Conservation (phyloP, 1,139 yeast genomes). For the Scheffersomyces quercinus region DNA sequence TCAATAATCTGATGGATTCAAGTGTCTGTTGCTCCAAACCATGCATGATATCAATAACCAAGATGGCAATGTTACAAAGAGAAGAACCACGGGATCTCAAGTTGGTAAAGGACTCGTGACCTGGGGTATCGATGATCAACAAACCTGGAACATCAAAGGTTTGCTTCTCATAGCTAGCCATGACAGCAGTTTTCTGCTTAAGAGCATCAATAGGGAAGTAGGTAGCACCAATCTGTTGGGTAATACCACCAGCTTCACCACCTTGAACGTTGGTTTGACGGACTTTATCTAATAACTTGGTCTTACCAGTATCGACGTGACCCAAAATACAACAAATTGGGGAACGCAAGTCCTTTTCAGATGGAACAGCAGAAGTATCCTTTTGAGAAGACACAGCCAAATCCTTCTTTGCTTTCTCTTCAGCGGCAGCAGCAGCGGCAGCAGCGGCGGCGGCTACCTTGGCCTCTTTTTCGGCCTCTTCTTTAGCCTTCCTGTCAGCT, state of each 20-base stretch:
- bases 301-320: constrained; percentile 99
- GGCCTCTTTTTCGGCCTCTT: constrained; percentile 14
- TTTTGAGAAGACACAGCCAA: constrained; percentile 11
- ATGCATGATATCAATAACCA: constrained; percentile 98
- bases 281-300: constrained; percentile 90
- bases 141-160: constrained; percentile 95
- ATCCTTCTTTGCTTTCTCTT: constrained; percentile 33
- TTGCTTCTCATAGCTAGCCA: constrained; percentile 84
- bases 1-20: constrained; percentile 86
- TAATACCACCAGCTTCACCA: constrained; percentile 99
- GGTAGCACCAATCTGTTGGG: constrained; percentile 99
- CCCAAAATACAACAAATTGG: constrained; percentile 99
- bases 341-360: constrained; percentile 73
- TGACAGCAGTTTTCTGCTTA: constrained; percentile 84
- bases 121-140: constrained; percentile 96
- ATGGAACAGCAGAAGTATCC: constrained; percentile 13
- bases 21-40: constrained; percentile 97
- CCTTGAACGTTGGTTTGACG: constrained; percentile 99
- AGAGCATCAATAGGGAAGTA: constrained; percentile 97
- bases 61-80: constrained; percentile 96
- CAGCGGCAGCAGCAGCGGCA: constrained; percentile 22
- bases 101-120: constrained; percentile 98
- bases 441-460: constrained; percentile 5
- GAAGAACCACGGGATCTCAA: constrained; percentile 99
- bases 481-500: constrained; percentile 19